Evolutionary conservation across 2,329 filamentous ascomycete species (phyloP).

Genomic region (Alternaria sp.): DNA sequence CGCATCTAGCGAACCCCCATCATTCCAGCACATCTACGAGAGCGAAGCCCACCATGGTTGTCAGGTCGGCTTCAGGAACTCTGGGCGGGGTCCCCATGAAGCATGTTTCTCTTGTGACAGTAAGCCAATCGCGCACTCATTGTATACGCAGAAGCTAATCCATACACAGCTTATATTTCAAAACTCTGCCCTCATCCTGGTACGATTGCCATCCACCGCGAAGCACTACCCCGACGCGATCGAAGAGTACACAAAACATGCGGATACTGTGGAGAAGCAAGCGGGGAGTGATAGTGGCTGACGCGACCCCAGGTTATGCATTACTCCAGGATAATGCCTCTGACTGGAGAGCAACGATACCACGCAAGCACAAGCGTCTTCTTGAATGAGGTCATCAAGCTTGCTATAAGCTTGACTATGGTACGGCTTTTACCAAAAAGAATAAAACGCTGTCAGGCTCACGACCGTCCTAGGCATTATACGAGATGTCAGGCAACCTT

Average conservation of each 20-base stretch:
- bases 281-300: neutral
- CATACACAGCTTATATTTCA: slow-evolving; percentile 72
- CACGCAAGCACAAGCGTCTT: slow-evolving; percentile 94
- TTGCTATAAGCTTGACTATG: slow-evolving; percentile 83
- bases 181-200: slow-evolving; percentile 79
- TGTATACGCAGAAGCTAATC: slow-evolving; percentile 24
- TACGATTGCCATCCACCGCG: slow-evolving; percentile 47
- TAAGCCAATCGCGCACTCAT: slow-evolving; percentile 46
- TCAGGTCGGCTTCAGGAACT: slow-evolving; percentile 17
- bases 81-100: slow-evolving; percentile 68
- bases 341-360: slow-evolving; percentile 81
- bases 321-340: slow-evolving; percentile 94
- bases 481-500: slow-evolving; percentile 80
- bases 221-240: neutral
- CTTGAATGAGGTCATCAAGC: slow-evolving; percentile 89
- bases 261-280: neutral
- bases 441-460: too few relatives aligned
- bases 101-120: slow-evolving; percentile 70
- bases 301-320: slow-evolving; percentile 74
- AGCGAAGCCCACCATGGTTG: slow-evolving; percentile 7
- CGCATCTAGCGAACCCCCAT: neutral
- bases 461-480: slow-evolving; percentile 63
- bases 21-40: neutral
- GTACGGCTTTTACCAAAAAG: too few relatives aligned
- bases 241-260: neutral